Percentiles rank a stretch among this genome's conserved stretches.
phyloP scores from a whole-genome alignment of 2,329 filamentous ascomycete species.

The Pezicula neosporulosa region DNA sequence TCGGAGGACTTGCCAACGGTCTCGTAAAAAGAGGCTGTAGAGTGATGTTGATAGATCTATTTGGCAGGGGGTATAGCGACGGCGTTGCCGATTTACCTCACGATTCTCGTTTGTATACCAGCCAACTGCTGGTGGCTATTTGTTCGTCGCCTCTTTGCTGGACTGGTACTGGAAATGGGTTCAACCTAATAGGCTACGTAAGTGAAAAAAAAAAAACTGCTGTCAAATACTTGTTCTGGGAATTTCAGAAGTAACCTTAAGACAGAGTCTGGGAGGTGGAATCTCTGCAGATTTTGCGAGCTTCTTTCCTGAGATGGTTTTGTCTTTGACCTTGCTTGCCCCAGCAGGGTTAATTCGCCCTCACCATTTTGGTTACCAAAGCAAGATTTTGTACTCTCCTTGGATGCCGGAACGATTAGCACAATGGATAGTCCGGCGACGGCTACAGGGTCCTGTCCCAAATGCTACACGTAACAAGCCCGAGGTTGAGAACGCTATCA shows the following conservation, averaged over 20 bases:
- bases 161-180: conserved; percentile 45
- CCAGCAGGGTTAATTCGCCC: conserved; percentile 70
- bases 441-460: conserved; percentile 5
- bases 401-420: conserved; percentile 47
- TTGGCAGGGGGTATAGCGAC: conserved; percentile 76
- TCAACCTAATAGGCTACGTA: conserved; percentile 69
- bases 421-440: conserved; percentile 11
- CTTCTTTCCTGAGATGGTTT: conserved; percentile 65
- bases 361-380: conserved; percentile 46
- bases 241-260: no score
- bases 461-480: background rate
- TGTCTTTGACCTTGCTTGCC: conserved; percentile 71
- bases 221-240: no score
- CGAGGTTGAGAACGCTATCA: conserved; percentile 1
- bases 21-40: conserved; percentile 65
- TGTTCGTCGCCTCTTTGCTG: conserved; percentile 58
- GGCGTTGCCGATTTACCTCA: conserved; percentile 57
- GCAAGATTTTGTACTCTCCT: conserved; percentile 50
- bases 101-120: conserved; percentile 60
- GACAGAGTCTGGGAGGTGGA: conserved; percentile 68
- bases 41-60: conserved; percentile 78
- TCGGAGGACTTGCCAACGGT: conserved; percentile 62
- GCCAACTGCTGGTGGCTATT: conserved; percentile 63
- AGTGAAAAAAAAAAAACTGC: no score
- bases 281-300: conserved; percentile 67